Evolutionary conservation across 176 grass and related monocot species (phyloP).

Genomic region (Musa itinerans): DNA sequence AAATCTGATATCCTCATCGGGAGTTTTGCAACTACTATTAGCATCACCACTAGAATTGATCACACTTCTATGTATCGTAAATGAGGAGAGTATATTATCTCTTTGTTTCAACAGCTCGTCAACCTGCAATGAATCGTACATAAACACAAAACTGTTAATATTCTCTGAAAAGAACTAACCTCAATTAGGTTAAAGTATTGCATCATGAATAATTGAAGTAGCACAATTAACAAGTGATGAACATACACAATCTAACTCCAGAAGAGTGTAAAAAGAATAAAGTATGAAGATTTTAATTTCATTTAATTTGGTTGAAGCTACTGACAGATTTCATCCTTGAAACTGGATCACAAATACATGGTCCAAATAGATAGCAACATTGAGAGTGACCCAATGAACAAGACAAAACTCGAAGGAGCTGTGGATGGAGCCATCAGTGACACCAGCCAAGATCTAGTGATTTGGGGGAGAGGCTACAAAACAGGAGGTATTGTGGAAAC

Average conservation of each 20-base stretch:
- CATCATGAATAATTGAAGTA: not conserved
- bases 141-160: slow-evolving; percentile 13
- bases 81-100: slow-evolving; percentile 72
- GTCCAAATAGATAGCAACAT: no score
- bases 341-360: not conserved
- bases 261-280: no score
- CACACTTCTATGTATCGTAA: slow-evolving; percentile 54
- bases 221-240: not conserved
- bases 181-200: not conserved
- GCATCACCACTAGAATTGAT: slow-evolving; percentile 36
- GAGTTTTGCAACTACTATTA: slow-evolving; percentile 44
- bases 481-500: not conserved
- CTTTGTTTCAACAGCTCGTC: slow-evolving; percentile 89
- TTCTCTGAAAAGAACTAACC: slow-evolving; percentile 3
- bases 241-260: not conserved
- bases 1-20: slow-evolving; percentile 30
- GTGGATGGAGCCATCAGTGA: not conserved
- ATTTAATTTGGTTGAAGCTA: no score
- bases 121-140: slow-evolving; percentile 39
- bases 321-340: no score
- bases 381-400: not conserved
- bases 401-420: not conserved
- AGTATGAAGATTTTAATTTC: no score
- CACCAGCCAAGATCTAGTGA: not conserved
- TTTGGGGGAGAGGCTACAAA: not conserved